phyloP scores from a whole-genome alignment of 176 grass and related monocot genomes.

The Thalia dealbata region DNA sequence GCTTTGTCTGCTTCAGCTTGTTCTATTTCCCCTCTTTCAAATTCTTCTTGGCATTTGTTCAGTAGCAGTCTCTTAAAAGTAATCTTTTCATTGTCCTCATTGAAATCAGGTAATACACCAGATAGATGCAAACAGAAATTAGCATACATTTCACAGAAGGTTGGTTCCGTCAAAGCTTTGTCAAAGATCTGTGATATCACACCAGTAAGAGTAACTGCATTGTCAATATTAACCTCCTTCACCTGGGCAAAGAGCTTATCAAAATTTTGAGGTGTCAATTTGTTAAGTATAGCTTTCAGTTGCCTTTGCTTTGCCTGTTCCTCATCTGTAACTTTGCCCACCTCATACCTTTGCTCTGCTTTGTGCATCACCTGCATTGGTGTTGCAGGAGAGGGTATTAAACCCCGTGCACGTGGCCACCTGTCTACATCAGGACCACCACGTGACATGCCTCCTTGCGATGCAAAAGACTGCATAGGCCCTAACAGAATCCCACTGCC shows the following conservation, averaged over 20 bases:
- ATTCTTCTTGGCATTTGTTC: slow-evolving; percentile 96
- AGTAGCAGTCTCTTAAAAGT: slow-evolving; percentile 88
- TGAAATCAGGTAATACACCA: slow-evolving; percentile 58
- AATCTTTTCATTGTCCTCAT: slow-evolving; percentile 69
- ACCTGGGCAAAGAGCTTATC: slow-evolving; percentile 84
- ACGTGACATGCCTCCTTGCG: slow-evolving; percentile 32
- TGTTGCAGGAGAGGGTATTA: slow-evolving; percentile 69
- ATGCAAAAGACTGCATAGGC: slow-evolving; percentile 24
- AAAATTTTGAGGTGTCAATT: slow-evolving; percentile 95
- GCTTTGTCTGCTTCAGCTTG: slow-evolving; percentile 86
- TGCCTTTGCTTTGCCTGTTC: slow-evolving; percentile 66
- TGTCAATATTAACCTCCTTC: slow-evolving; percentile 80
- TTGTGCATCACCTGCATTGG: slow-evolving; percentile 78
- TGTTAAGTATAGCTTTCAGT: slow-evolving; percentile 84
- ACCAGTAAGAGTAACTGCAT: slow-evolving; percentile 48
- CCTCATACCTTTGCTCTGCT: slow-evolving; percentile 59
- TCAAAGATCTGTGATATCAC: slow-evolving; percentile 98
- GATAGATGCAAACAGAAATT: slow-evolving; percentile 63
- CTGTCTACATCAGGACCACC: slow-evolving; percentile 69
- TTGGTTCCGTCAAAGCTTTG: slow-evolving; percentile 92
- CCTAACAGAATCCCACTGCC: slow-evolving; percentile 45
- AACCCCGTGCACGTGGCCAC: slow-evolving; percentile 59
- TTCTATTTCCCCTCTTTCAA: slow-evolving; percentile 91
- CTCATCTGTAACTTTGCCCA: slow-evolving; percentile 67
- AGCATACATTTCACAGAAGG: slow-evolving; percentile 99